These are phyloP conservation scores for Skeletonema potamos DNA, from an alignment of 108 stramenopile species.

Conservation along the genomic window DNA sequence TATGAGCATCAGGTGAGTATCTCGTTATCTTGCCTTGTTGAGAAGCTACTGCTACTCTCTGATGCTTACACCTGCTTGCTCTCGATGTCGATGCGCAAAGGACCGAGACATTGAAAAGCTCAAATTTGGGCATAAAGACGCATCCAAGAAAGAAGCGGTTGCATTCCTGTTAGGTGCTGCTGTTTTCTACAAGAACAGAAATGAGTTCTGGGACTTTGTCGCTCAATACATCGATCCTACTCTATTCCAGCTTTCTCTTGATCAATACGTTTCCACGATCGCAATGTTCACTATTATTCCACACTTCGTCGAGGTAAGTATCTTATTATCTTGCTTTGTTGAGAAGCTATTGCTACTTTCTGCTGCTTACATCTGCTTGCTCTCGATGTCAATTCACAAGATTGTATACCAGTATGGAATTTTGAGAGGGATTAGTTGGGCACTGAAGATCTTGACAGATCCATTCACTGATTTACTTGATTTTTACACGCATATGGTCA, in stretches of 20 bases:
- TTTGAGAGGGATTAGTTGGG: slow-evolving; percentile 53
- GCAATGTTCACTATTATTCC: slow-evolving; percentile 52
- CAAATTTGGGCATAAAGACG: slow-evolving; percentile 63
- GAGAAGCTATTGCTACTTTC: not conserved
- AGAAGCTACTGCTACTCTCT: not conserved
- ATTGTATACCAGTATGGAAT: slow-evolving; percentile 53
- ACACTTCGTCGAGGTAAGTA: slow-evolving; percentile 49
- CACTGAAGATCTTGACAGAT: slow-evolving; percentile 53
- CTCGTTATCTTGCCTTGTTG: not conserved
- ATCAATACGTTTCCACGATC: slow-evolving; percentile 49
- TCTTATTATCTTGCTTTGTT: not conserved
- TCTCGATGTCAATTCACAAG: not conserved
- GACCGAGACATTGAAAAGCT: slow-evolving; percentile 61
- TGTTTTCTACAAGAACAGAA: slow-evolving; percentile 33
- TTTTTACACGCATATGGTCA: slow-evolving; percentile 48
- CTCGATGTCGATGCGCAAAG: not conserved
- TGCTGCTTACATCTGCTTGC: not conserved
- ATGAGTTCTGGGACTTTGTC: slow-evolving; percentile 19
- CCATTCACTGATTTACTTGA: slow-evolving; percentile 58
- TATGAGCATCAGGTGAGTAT: slow-evolving; percentile 52
- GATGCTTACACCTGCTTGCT: not conserved
- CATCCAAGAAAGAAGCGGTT: slow-evolving; percentile 52
- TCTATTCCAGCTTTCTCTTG: slow-evolving; percentile 38
- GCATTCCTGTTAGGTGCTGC: slow-evolving; percentile 42
- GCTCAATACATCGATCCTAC: slow-evolving; percentile 36